Percentiles rank a stretch among this genome's conserved stretches.
Conservation (phyloP, 2,329 filamentous ascomycete species). For the Calonectria leucothoes region DNA sequence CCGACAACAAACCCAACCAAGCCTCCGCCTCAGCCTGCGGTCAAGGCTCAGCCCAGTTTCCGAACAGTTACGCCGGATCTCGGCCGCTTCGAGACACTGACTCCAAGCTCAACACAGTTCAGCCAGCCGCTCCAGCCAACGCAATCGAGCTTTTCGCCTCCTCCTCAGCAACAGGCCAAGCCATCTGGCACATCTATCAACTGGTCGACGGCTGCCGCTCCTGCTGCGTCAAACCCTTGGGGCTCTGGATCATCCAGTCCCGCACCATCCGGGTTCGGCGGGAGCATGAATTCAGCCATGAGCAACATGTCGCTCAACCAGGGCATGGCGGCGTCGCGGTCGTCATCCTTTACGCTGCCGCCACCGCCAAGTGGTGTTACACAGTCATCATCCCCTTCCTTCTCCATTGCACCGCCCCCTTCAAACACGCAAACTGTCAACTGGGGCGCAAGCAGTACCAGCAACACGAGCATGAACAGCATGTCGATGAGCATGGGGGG, state of each 20-base stretch:
- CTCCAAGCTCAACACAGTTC: slow-evolving; percentile 71
- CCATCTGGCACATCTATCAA: slow-evolving; percentile 56
- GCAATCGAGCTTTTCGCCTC: slow-evolving; percentile 42
- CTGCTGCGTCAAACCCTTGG: slow-evolving; percentile 60
- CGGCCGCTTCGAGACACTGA: slow-evolving; percentile 64
- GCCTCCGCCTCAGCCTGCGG: slow-evolving; percentile 45
- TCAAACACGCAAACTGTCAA: slow-evolving; percentile 38
- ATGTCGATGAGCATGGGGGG: slow-evolving; percentile 14
- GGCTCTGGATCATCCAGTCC: slow-evolving; percentile 49
- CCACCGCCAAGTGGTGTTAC: slow-evolving; percentile 59
- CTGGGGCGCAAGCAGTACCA: slow-evolving; percentile 38
- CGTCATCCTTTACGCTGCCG: slow-evolving; percentile 67
- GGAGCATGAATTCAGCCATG: slow-evolving; percentile 57
- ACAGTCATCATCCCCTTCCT: slow-evolving; percentile 47
- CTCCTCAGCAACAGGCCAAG: slow-evolving; percentile 37
- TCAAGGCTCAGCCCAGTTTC: slow-evolving; percentile 56
- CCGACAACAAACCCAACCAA: slow-evolving; percentile 52
- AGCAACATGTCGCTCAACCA: slow-evolving; percentile 61
- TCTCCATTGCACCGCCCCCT: slow-evolving; percentile 62
- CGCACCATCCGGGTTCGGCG: slow-evolving; percentile 47
- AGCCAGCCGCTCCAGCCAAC: slow-evolving; percentile 69
- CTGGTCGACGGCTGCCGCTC: slow-evolving; percentile 58
- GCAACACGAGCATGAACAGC: slow-evolving; percentile 14
- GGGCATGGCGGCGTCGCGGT: slow-evolving; percentile 48
- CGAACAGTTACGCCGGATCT: slow-evolving; percentile 71